Conservation (phyloP, 495 filamentous ascomycete species). For the Neurospora sp. region DNA sequence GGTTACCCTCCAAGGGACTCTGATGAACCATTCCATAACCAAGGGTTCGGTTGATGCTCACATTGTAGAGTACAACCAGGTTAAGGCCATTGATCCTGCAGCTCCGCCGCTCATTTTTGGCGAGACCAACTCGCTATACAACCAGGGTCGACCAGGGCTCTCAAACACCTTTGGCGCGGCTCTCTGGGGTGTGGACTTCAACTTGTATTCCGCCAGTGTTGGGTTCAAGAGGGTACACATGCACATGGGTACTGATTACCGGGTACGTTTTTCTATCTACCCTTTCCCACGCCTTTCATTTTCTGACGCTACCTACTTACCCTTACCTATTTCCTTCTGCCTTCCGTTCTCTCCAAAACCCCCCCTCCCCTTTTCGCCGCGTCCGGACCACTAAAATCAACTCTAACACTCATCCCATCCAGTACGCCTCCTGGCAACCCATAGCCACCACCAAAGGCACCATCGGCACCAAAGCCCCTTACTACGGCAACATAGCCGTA, state of each 20-base stretch:
- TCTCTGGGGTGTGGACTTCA: constrained; percentile 61
- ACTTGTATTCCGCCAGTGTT: constrained; percentile 45
- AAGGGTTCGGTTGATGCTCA: constrained; percentile 39
- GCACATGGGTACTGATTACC: constrained; percentile 57
- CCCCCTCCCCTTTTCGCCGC: background rate
- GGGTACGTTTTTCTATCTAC: constrained; percentile 14
- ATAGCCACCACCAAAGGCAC: constrained; percentile 40
- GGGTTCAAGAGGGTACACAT: constrained; percentile 53
- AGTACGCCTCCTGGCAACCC: constrained; percentile 46
- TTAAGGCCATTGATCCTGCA: constrained; percentile 25
- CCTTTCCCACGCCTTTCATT: background rate
- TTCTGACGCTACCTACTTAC: background rate
- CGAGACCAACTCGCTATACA: constrained; percentile 56
- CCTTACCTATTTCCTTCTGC: background rate
- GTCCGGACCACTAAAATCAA: background rate
- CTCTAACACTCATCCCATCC: background rate
- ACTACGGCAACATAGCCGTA: constrained; percentile 55
- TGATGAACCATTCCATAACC: constrained; percentile 57
- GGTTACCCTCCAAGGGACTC: constrained; percentile 52
- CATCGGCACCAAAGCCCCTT: constrained; percentile 54
- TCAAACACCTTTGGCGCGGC: constrained; percentile 64
- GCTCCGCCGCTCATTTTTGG: constrained; percentile 50
- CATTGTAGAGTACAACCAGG: constrained; percentile 32
- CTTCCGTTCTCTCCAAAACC: background rate
- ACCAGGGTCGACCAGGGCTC: constrained; percentile 51